Percentiles rank a stretch among this genome's conserved stretches.
Conservation (phyloP, 2,329 filamentous ascomycete genomes). For the Ustulina deusta region DNA sequence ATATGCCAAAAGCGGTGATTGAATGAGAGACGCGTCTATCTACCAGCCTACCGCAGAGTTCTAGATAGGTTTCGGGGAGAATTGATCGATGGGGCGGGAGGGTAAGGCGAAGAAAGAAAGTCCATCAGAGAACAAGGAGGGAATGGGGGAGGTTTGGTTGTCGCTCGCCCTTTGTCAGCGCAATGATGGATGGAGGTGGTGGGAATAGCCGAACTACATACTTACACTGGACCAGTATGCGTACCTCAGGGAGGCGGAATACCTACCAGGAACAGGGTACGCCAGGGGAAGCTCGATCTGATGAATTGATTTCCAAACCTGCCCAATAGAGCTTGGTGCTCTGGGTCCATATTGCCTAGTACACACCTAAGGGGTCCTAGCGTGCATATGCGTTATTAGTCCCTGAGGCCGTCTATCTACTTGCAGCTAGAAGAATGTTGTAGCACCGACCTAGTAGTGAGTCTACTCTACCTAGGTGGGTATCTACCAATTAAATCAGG, state of each 20-base stretch:
- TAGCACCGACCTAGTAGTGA: too few species aligned
- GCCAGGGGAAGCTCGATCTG: constrained; percentile 17
- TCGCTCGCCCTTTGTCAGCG: constrained; percentile 12
- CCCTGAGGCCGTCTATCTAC: too few species aligned
- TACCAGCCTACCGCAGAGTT: constrained; percentile 32
- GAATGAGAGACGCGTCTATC: constrained; percentile 26
- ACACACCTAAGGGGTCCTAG: too few species aligned
- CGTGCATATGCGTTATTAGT: too few species aligned
- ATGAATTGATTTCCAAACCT: constrained; percentile 17
- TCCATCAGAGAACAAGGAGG: not conserved
- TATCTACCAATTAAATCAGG: not conserved
- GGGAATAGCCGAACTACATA: too few species aligned
- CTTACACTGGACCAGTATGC: too few species aligned
- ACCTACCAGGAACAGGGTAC: not conserved
- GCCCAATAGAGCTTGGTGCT: constrained; percentile 13
- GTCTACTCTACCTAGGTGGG: too few species aligned
- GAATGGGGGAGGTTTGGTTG: constrained; percentile 7
- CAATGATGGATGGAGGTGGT: constrained; percentile 6
- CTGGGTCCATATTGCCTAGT: too few species aligned
- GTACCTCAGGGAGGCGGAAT: too few species aligned
- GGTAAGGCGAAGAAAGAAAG: not conserved
- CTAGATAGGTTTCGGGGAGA: constrained; percentile 3
- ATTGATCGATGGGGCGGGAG: constrained; percentile 15
- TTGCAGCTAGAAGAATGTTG: too few species aligned
- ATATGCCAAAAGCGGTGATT: constrained; percentile 6